A percentile compares a stretch with the other conserved stretches of the same genome.
Evolutionary conservation across 352 stramenopile genomes (phyloP).

Genomic region (Nothophytophthora sp.): DNA sequence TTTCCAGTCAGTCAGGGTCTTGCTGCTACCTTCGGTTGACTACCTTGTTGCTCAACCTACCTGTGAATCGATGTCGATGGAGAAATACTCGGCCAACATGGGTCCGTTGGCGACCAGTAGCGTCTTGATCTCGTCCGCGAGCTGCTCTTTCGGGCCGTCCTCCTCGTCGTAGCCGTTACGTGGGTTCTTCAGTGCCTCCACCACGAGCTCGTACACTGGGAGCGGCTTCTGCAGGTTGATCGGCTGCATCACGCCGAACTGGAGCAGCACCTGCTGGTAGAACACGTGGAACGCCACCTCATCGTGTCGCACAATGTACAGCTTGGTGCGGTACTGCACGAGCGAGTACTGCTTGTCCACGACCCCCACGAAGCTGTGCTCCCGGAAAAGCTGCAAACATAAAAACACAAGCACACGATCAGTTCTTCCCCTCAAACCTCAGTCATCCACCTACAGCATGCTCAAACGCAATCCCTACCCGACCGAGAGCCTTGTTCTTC

Average conservation of each 20-base stretch:
- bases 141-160: constrained; percentile 69
- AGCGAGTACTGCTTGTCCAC: constrained; percentile 90
- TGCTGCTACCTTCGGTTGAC: neutral
- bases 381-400: constrained; percentile 77
- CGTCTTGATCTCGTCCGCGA: constrained; percentile 71
- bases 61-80: constrained; percentile 84
- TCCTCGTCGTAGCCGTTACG: constrained; percentile 80
- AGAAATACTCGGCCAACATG: constrained; percentile 99
- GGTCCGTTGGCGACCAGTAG: constrained; percentile 88
- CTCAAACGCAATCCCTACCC: constrained; percentile 32
- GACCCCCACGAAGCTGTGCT: constrained; percentile 95
- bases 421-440: neutral
- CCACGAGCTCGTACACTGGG: constrained; percentile 60
- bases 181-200: constrained; percentile 78
- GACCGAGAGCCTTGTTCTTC: constrained; percentile 60
- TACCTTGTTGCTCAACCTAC: constrained; percentile 1
- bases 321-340: constrained; percentile 95
- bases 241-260: constrained; percentile 57
- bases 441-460: neutral
- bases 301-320: constrained; percentile 94
- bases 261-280: constrained; percentile 89
- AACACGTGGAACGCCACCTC: constrained; percentile 94
- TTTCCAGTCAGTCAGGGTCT: neutral
- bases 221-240: constrained; percentile 71
- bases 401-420: constrained; percentile 1